Evolutionary conservation across 2,329 filamentous ascomycete genomes (phyloP).

Genomic region (Xylariaceae sp.): DNA sequence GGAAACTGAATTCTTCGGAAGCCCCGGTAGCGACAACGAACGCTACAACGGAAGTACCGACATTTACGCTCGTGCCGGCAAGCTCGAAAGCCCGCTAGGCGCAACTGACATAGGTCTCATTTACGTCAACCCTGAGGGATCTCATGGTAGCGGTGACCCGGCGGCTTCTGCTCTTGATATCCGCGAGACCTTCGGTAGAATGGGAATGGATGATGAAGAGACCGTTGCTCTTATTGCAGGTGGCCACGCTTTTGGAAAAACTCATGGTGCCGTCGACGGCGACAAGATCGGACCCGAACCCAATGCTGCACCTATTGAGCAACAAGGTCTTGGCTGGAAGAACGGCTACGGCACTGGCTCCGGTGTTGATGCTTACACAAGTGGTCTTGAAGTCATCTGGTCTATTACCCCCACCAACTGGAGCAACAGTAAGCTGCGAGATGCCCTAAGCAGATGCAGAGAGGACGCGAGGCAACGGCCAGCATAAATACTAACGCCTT

Average conservation of each 20-base stretch:
- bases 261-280: slow-evolving; percentile 65
- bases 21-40: slow-evolving; percentile 60
- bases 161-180: slow-evolving; percentile 65
- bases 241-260: slow-evolving; percentile 74
- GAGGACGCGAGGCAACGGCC: not conserved
- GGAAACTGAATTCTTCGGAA: slow-evolving; percentile 66
- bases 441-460: not conserved
- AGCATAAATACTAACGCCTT: not conserved
- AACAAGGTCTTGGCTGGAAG: slow-evolving; percentile 67
- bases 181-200: slow-evolving; percentile 66
- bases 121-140: slow-evolving; percentile 75
- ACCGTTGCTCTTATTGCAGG: slow-evolving; percentile 75
- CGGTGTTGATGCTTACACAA: slow-evolving; percentile 65
- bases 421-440: slow-evolving; percentile 46
- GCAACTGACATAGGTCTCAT: slow-evolving; percentile 71
- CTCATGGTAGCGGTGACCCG: slow-evolving; percentile 64
- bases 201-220: slow-evolving; percentile 79
- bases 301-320: slow-evolving; percentile 55
- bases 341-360: slow-evolving; percentile 60
- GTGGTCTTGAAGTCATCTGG: slow-evolving; percentile 74
- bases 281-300: slow-evolving; percentile 64
- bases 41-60: slow-evolving; percentile 41
- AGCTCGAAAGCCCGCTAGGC: slow-evolving; percentile 62
- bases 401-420: slow-evolving; percentile 69
- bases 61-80: slow-evolving; percentile 35